These are phyloP conservation scores for Magnusiomyces clavatus DNA, from an alignment of 1,139 yeast genomes.

Conservation along the genomic window DNA sequence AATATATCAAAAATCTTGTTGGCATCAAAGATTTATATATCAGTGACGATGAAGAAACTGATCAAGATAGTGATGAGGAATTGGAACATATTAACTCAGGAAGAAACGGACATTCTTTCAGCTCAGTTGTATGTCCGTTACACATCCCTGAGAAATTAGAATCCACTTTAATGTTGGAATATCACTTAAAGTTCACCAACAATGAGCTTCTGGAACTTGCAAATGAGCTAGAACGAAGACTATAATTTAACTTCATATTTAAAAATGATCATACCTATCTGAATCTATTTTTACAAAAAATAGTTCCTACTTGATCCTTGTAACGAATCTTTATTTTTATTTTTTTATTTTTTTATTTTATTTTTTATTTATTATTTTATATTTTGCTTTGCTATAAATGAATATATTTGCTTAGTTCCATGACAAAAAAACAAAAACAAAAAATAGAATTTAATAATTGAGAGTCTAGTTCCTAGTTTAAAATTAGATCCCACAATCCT, in stretches of 20 bases:
- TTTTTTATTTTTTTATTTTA: neutral
- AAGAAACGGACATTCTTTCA: neutral
- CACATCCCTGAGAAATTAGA: constrained; percentile 3
- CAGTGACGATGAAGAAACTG: neutral
- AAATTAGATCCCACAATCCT: constrained; percentile 67
- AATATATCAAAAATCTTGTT: neutral
- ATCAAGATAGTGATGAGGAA: neutral
- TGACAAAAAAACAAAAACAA: constrained; percentile 29
- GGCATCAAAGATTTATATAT: neutral
- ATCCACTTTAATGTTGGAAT: neutral
- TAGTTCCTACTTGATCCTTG: too few relatives aligned
- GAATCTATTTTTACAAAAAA: too few relatives aligned
- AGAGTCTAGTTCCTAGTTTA: constrained; percentile 26
- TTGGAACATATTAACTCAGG: too few relatives aligned
- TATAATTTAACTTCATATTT: too few relatives aligned
- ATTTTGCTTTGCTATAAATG: neutral
- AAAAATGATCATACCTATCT: too few relatives aligned
- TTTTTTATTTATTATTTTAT: neutral
- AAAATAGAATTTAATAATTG: constrained; percentile 60
- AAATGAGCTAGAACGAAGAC: neutral
- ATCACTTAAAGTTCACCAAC: constrained; percentile 1
- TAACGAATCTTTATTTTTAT: too few relatives aligned
- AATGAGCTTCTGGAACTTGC: neutral
- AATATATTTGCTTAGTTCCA: neutral
- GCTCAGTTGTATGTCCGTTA: constrained; percentile 1